Evolutionary conservation across 495 filamentous ascomycete genomes (phyloP), one percentile per base, ranked within the genome.

Genomic region (Aspergillus incahuasiensis): DNA sequence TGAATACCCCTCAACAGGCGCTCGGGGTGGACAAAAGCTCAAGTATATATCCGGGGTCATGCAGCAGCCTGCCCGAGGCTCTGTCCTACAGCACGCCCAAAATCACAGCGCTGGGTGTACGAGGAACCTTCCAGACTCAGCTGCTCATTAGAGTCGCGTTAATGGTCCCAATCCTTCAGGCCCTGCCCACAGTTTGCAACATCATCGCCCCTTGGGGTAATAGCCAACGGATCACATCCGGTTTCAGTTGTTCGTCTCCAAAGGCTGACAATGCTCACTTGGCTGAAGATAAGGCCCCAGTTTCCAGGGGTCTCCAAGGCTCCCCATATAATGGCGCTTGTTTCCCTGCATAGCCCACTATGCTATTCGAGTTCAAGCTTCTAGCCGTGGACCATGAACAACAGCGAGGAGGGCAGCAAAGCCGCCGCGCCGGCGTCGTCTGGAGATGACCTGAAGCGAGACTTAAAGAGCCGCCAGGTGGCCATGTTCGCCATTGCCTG

Each of bases 401-500:
- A 40, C 38, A 16, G 38, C 38, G 38, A 16, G 5, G n/a, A 40
- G n/a, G 2, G 15, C n/a, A n/a, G 13, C 38, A 40, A 40, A 18
- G 38, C 4, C n/a, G 38, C 38, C 38, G 13, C n/a, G 5, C 38
- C 13, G n/a, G n/a, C 15, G 38, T 3, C 38, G 38, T 16, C 38
- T 16, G n/a, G 38, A 13, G n/a, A 40, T 40, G 38, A 40, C 5
- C 18, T 51, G 15, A 51, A 39, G 30, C n/a, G 53, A 8, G 53
- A 38, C 4, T 41, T 56, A 15, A 49, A 50, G 16, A 8, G 19
- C 44, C 45, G 54, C 25, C 54, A 56, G 48, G 46, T 56, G 4
- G 20, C 19, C 15, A 56, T 56, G 54, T 56, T 56, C 18, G 38
- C 54, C 3, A 56, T 56, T 48, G 54, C 54, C 1, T 35, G 54